Conservation (phyloP, 2,329 filamentous ascomycete species). For the Fusarium dlaminii region DNA sequence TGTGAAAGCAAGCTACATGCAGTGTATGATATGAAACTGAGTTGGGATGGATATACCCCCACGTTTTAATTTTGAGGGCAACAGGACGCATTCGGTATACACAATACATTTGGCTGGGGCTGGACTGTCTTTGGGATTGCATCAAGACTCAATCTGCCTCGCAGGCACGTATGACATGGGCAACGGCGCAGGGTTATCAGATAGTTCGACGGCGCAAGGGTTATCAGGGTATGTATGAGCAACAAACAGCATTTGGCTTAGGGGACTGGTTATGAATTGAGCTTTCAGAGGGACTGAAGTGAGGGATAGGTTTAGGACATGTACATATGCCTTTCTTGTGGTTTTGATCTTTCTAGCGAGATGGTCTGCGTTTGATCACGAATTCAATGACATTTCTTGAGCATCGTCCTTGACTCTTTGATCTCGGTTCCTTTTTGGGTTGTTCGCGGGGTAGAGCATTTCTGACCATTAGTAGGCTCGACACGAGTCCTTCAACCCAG, state of each 20-base stretch:
- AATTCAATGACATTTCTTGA: slow-evolving; percentile 28
- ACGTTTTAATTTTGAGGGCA: slow-evolving; percentile 19
- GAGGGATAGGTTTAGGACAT: not conserved
- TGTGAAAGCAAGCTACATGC: slow-evolving; percentile 26
- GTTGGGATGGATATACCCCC: slow-evolving; percentile 12
- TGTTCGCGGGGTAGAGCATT: not conserved
- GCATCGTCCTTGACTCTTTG: no score
- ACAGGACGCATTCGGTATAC: slow-evolving; percentile 13
- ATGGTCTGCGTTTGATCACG: slow-evolving; percentile 11
- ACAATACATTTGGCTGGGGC: slow-evolving; percentile 19
- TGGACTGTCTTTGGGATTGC: slow-evolving; percentile 16
- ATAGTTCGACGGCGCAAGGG: slow-evolving; percentile 23
- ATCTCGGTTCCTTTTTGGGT: not conserved
- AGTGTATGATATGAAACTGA: not conserved
- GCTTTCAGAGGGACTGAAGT: not conserved
- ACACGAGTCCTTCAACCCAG: not conserved
- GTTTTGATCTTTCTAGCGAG: not conserved
- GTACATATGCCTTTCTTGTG: slow-evolving; percentile 24
- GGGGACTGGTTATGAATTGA: slow-evolving; percentile 2
- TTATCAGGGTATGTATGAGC: slow-evolving; percentile 12
- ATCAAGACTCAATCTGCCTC: slow-evolving; percentile 35
- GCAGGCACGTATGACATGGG: slow-evolving; percentile 26
- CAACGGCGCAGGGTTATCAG: slow-evolving; percentile 23
- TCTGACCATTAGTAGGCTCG: not conserved
- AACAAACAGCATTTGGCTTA: slow-evolving; percentile 5